These are phyloP conservation scores for Cyathus striatus DNA, from an alignment of 768 basidiomycete species.

Conservation along the genomic window DNA sequence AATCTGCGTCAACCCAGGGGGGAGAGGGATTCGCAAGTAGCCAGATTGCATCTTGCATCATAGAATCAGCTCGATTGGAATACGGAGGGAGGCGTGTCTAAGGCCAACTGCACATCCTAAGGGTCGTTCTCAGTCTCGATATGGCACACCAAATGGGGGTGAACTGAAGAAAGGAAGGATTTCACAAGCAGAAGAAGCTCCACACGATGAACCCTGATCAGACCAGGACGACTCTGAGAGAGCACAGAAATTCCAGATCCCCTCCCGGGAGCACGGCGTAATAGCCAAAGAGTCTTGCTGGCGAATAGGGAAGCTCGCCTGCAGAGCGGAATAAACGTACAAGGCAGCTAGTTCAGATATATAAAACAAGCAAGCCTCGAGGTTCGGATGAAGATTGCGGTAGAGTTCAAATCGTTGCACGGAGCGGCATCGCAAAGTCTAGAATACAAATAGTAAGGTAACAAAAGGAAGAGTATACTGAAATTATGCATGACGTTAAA, in stretches of 20 bases:
- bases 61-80: constrained; percentile 7
- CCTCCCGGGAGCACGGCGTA: constrained; percentile 20
- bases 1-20: constrained; percentile 15
- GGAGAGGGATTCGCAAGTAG: constrained; percentile 14
- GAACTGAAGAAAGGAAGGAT: constrained; percentile 15
- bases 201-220: constrained; percentile 17
- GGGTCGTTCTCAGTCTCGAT: constrained; percentile 20
- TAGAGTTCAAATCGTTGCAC: too few species aligned
- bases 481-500: too few species aligned
- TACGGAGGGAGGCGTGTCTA: constrained; percentile 11
- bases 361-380: too few species aligned
- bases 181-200: constrained; percentile 13
- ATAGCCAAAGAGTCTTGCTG: constrained; percentile 12
- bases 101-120: constrained; percentile 4
- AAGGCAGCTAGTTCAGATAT: too few species aligned
- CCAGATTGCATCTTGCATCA: constrained; percentile 12
- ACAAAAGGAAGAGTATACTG: too few species aligned
- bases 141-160: constrained; percentile 16
- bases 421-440: too few species aligned
- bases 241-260: constrained; percentile 27
- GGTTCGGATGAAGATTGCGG: too few species aligned
- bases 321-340: too few species aligned
- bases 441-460: too few species aligned
- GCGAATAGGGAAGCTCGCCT: too few species aligned
- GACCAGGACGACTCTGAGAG: constrained; percentile 14